Conservation (phyloP, 257 asterid genomes). For the Solanum chmielewskii region DNA sequence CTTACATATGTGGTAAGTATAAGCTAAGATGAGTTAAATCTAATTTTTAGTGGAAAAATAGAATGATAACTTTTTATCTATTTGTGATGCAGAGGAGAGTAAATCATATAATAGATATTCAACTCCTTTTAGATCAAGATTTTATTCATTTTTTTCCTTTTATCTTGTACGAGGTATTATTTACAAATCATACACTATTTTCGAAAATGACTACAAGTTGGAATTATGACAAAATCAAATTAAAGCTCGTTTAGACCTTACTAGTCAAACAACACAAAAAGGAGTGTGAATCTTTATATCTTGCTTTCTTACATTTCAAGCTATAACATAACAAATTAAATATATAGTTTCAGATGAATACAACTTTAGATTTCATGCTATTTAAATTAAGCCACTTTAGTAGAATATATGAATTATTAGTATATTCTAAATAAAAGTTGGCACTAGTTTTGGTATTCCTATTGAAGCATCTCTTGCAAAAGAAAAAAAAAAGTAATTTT, state of each 20-base stretch:
- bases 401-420: background rate
- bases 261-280: background rate
- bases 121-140: background rate
- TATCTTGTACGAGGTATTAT: background rate
- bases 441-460: background rate
- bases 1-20: background rate
- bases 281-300: background rate
- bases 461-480: constrained; percentile 19
- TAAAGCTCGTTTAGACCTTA: background rate
- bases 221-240: background rate
- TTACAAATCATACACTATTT: background rate
- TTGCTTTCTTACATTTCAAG: background rate
- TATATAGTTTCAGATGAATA: background rate
- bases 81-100: background rate
- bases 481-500: background rate
- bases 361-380: background rate
- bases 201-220: background rate
- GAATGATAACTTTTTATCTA: background rate
- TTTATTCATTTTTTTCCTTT: background rate
- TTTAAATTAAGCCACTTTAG: background rate
- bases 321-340: background rate
- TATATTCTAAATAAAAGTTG: background rate
- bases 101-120: background rate
- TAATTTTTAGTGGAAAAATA: background rate
- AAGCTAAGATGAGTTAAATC: background rate